Evolutionary conservation across 1,284 basidiomycete genomes (phyloP), one percentile per base, ranked within the genome.

Genomic region (Peniophora sp.): DNA sequence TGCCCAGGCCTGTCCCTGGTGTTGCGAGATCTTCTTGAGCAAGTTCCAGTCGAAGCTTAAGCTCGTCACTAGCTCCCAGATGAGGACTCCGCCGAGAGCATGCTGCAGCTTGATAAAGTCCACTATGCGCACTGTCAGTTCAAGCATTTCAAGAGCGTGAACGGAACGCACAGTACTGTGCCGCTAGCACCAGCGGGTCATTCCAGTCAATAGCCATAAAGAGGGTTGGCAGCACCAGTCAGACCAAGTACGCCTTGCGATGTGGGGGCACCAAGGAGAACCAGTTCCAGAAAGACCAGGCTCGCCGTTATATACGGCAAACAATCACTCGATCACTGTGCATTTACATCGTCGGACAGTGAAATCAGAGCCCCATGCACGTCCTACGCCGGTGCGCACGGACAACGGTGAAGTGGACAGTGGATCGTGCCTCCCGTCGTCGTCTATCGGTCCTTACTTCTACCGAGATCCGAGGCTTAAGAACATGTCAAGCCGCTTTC

Each of bases 331-430:
- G 39, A 17, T 22, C 39, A 6, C 6, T 41, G 39, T 6, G 16
- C 39, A 41, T 41, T 5, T 17, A 41, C 20, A 48, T 55, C 53
- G 50, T 55, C 44, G 46, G 24, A 25, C 41, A 53, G 58, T 60
- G 55, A 61, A 38, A 56, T 22, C 23, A 52, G 58, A 61, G 61
- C 58, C 62, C 49, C 55, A 34, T 53, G 50, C 59, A 64, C 64
- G 60, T 64, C 43, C 58, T 12, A 50, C 54, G 54, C 58, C 57
- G 55, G 55, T 48, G 57, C 41, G 47, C 47, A 47, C 36, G 23
- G 50, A 48, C 45, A 27, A 49, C 39, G 48, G 23, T 27, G 49
- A 35, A 20, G 35, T 45, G 39, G 35, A 27, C 23, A 35, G 27
- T 32, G 27, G 27, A 32, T 12, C 27, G 27, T 32, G 27, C 27